These are phyloP conservation scores for Paspalum notatum DNA, from an alignment of 176 grass and related monocot species.

Conservation along the genomic window DNA sequence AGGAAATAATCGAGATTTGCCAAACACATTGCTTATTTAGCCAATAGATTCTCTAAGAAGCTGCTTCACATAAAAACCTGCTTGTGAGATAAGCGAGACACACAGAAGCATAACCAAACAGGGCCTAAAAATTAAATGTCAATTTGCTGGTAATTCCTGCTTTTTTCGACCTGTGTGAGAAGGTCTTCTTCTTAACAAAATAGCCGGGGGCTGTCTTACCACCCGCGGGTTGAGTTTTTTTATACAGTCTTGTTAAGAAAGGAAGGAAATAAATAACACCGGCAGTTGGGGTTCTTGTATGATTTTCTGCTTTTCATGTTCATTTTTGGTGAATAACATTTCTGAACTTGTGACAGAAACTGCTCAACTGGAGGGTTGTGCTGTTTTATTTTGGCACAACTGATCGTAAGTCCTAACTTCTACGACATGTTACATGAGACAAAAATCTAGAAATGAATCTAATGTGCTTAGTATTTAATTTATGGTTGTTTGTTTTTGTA, in stretches of 20 bases:
- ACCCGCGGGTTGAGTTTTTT: too few relatives aligned
- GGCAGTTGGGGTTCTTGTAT: too few relatives aligned
- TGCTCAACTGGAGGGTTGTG: neutral
- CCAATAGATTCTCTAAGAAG: too few relatives aligned
- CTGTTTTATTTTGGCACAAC: neutral
- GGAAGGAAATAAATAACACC: too few relatives aligned
- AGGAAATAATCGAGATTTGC: too few relatives aligned
- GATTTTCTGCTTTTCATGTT: neutral
- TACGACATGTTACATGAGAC: neutral
- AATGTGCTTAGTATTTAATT: slow-evolving; percentile 6
- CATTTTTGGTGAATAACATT: neutral
- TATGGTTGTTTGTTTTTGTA: neutral
- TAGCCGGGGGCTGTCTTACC: too few relatives aligned
- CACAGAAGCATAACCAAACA: too few relatives aligned
- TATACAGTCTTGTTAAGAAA: too few relatives aligned
- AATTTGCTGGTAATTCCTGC: neutral
- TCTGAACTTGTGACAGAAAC: neutral
- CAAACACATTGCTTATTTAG: too few relatives aligned
- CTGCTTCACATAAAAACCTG: too few relatives aligned
- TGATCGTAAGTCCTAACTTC: neutral
- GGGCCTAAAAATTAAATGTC: neutral
- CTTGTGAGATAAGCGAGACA: too few relatives aligned
- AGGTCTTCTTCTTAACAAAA: too few relatives aligned
- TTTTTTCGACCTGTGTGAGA: neutral
- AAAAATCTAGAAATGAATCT: slow-evolving; percentile 10